phyloP scores from a whole-genome alignment of 1,284 basidiomycete genomes.

The Cutaneotrichosporon cavernicola region DNA sequence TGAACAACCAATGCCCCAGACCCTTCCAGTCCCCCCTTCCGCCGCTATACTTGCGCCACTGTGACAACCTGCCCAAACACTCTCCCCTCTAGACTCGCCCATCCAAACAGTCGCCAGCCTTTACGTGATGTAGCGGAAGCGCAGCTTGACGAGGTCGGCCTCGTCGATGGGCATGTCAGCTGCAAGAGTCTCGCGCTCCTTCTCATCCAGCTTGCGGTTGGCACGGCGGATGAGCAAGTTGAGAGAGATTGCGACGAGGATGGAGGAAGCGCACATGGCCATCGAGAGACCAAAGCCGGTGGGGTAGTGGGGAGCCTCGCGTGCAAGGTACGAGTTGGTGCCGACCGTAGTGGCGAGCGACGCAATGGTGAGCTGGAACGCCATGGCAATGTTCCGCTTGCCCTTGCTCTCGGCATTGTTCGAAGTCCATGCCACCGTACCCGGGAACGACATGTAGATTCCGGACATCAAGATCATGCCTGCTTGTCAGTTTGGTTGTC shows the following conservation, averaged over 20 bases:
- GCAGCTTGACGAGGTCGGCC: background rate
- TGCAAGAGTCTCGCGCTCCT: conserved; percentile 2
- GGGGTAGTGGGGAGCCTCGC: conserved; percentile 20
- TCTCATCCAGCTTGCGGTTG: conserved; percentile 14
- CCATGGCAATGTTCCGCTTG: conserved; percentile 29
- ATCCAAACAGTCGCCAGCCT: background rate
- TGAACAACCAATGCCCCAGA: background rate
- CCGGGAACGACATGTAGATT: conserved; percentile 21
- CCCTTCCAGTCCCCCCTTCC: background rate
- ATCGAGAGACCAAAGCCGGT: conserved; percentile 24
- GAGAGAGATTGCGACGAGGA: conserved; percentile 11
- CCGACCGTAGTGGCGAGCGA: conserved; percentile 23
- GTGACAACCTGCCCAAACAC: background rate
- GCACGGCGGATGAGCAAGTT: conserved; percentile 15
- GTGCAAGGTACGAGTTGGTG: conserved; percentile 28
- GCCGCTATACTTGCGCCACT: background rate
- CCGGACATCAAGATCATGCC: conserved; percentile 18
- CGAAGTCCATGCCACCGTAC: conserved; percentile 25
- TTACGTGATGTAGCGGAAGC: conserved; percentile 1
- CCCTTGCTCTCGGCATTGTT: conserved; percentile 28
- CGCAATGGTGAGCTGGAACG: conserved; percentile 27
- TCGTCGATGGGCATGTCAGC: background rate
- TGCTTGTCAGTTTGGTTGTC: background rate
- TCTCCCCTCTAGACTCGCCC: background rate
- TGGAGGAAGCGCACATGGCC: conserved; percentile 22